These are phyloP conservation scores for Avicennia marina DNA, from an alignment of 257 asterid species.

Conservation along the genomic window DNA sequence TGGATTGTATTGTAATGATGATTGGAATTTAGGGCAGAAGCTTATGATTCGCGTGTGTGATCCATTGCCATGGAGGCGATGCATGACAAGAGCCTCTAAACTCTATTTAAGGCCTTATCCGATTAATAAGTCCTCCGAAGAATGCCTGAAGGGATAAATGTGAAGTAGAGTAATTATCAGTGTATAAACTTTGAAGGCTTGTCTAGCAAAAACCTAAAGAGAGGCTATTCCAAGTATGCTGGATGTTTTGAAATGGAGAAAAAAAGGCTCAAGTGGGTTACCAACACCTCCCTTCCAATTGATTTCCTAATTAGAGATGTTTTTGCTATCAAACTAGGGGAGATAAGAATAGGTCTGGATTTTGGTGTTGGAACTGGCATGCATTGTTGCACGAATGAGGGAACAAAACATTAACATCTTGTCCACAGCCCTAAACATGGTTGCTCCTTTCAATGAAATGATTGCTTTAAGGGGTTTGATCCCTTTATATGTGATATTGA, in stretches of 20 bases:
- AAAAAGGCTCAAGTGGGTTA: constrained; percentile 68
- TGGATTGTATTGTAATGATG: constrained; percentile 88
- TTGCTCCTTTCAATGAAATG: constrained; percentile 86
- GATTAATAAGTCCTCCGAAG: constrained; percentile 84
- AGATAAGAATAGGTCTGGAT: constrained; percentile 70
- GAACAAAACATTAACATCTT: constrained; percentile 66
- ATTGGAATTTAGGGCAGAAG: constrained; percentile 74
- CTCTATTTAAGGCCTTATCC: constrained; percentile 69
- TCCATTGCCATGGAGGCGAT: constrained; percentile 77
- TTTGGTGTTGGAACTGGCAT: constrained; percentile 81
- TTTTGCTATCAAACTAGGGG: constrained; percentile 49
- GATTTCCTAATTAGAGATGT: constrained; percentile 59
- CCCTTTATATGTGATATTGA: constrained; percentile 66
- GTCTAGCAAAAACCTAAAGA: constrained; percentile 64
- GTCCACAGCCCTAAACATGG: constrained; percentile 72
- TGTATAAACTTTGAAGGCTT: constrained; percentile 75
- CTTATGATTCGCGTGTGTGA: constrained; percentile 86
- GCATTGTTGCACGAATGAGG: constrained; percentile 81
- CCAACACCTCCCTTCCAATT: constrained; percentile 29
- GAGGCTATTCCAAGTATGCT: constrained; percentile 62
- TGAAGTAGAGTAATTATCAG: constrained; percentile 79
- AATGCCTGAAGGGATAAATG: constrained; percentile 79
- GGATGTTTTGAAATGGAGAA: constrained; percentile 93
- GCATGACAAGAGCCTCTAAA: constrained; percentile 82
- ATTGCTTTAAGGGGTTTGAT: constrained; percentile 76